A percentile compares a stretch with the other conserved stretches of the same genome.
Evolutionary conservation across 2,329 filamentous ascomycete genomes (phyloP).

Genomic region (Fusarium longipes): DNA sequence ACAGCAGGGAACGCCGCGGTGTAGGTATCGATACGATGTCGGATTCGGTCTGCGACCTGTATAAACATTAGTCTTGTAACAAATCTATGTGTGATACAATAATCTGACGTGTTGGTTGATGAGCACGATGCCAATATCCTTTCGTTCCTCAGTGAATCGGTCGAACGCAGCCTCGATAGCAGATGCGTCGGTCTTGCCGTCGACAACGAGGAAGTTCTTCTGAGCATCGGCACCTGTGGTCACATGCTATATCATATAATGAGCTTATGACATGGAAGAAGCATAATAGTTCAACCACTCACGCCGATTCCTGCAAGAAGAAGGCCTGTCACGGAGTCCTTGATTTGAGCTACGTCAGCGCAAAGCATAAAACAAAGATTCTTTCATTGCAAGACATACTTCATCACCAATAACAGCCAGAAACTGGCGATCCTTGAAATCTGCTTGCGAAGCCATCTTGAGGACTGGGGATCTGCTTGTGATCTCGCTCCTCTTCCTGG

Average conservation of each 20-base stretch:
- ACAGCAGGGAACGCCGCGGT: slow-evolving; percentile 96
- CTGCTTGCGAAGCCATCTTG: slow-evolving; percentile 64
- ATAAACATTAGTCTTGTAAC: slow-evolving; percentile 34
- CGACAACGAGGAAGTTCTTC: slow-evolving; percentile 98
- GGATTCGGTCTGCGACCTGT: slow-evolving; percentile 93
- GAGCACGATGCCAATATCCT: slow-evolving; percentile 95
- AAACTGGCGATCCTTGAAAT: slow-evolving; percentile 89
- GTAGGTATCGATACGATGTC: slow-evolving; percentile 89
- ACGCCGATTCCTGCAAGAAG: slow-evolving; percentile 96
- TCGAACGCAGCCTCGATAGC: slow-evolving; percentile 92
- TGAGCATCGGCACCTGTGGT: slow-evolving; percentile 87
- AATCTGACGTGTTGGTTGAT: slow-evolving; percentile 94
- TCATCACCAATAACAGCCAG: slow-evolving; percentile 98
- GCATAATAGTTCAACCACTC: slow-evolving; percentile 46
- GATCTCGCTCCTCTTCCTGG: slow-evolving; percentile 25
- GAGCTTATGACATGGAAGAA: not conserved
- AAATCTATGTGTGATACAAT: not conserved
- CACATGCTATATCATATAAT: slow-evolving; percentile 74
- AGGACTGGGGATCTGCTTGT: slow-evolving; percentile 14
- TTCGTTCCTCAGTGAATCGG: slow-evolving; percentile 86
- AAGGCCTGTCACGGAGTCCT: slow-evolving; percentile 97
- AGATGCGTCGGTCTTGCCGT: slow-evolving; percentile 88
- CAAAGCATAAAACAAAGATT: slow-evolving; percentile 13
- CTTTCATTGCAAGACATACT: slow-evolving; percentile 60
- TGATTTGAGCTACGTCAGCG: slow-evolving; percentile 45